A percentile compares a stretch with the other conserved stretches of the same genome.
Evolutionary conservation across 176 grass and related monocot genomes (phyloP).

Genomic region (Paspalum notatum): DNA sequence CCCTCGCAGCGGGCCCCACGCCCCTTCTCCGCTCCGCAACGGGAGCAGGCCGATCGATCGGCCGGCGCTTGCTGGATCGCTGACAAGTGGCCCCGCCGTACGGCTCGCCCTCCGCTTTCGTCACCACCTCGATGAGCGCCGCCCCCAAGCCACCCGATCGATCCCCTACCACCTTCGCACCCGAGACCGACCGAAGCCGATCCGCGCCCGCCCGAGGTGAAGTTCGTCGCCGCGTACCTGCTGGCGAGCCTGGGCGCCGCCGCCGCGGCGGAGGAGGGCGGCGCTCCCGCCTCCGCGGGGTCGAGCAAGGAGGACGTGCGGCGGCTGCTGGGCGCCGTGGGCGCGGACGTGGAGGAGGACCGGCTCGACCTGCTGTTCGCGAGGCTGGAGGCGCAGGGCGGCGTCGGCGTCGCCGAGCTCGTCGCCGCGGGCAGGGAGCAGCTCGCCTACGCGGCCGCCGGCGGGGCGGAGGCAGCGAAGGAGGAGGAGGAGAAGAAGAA

Average conservation of each 20-base stretch:
- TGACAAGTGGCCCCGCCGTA: no score
- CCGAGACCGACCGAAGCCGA: no score
- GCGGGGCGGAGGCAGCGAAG: neutral
- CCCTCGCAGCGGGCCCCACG: no score
- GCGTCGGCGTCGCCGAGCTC: conserved; percentile 27
- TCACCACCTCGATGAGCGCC: no score
- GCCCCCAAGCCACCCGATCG: no score
- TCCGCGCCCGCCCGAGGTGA: conserved; percentile 23
- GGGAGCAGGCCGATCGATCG: no score
- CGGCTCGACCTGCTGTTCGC: conserved; percentile 29
- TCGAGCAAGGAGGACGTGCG: conserved; percentile 34
- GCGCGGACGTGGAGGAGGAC: conserved; percentile 20
- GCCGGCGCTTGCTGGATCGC: no score
- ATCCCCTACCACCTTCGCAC: no score
- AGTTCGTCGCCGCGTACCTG: conserved; percentile 36
- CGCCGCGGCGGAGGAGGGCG: neutral
- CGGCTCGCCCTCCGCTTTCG: no score
- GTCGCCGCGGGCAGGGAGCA: conserved; percentile 18
- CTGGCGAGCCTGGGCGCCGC: conserved; percentile 25
- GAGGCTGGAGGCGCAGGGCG: conserved; percentile 7
- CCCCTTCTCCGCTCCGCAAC: no score
- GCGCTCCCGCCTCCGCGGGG: neutral
- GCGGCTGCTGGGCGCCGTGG: conserved; percentile 9
- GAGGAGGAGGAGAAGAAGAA: neutral
- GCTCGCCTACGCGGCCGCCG: conserved; percentile 17